Percentiles rank a stretch among this genome's conserved stretches.
phyloP scores from a whole-genome alignment of 345 rosid genomes.

The Hibiscus syriacus region DNA sequence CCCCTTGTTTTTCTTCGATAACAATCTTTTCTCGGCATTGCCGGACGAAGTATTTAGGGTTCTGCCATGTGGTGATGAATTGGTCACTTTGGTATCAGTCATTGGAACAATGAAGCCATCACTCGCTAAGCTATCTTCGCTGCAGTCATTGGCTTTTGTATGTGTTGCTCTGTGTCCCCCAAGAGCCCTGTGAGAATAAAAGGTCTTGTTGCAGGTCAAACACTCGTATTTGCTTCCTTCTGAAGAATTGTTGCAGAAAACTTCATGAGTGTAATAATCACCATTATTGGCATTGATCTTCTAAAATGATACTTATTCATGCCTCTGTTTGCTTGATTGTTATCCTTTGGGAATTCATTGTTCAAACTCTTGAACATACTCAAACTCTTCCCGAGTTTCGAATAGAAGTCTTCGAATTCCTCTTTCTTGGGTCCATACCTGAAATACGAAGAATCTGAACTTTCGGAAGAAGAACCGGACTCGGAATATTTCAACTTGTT shows the following conservation, averaged over 20 bases:
- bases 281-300: conserved; percentile 32
- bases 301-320: conserved; percentile 33
- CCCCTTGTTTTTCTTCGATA: conserved; percentile 45
- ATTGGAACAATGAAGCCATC: conserved; percentile 33
- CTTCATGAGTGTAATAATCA: conserved; percentile 20
- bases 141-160: conserved; percentile 21
- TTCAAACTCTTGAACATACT: conserved; percentile 26
- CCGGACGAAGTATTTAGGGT: conserved; percentile 8
- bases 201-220: conserved; percentile 24
- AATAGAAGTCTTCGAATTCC: conserved; percentile 34
- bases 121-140: conserved; percentile 41
- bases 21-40: conserved; percentile 23
- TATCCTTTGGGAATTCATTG: conserved; percentile 22
- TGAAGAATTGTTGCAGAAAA: conserved; percentile 14
- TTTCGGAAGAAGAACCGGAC: conserved; percentile 36
- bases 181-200: conserved; percentile 16
- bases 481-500: conserved; percentile 23
- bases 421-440: conserved; percentile 49
- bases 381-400: conserved; percentile 30
- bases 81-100: conserved; percentile 8
- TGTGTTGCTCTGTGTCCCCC: conserved; percentile 25
- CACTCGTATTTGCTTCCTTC: conserved; percentile 35
- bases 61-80: conserved; percentile 18
- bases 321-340: conserved; percentile 26
- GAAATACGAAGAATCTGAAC: conserved; percentile 67